Conservation (phyloP, 164 flowering plant species). For the Sextonia rubra region DNA sequence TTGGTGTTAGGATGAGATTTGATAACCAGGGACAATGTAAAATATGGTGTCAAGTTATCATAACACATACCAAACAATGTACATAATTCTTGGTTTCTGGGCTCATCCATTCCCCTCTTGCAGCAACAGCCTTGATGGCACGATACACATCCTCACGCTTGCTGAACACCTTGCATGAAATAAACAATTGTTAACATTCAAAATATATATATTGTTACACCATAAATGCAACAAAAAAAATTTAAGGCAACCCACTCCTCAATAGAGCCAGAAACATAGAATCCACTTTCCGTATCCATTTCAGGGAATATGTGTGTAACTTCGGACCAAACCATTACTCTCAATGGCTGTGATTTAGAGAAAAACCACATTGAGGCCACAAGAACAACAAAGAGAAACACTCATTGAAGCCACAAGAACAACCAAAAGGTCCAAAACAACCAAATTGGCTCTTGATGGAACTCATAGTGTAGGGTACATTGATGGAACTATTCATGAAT, state of each 20-base stretch:
- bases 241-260: background rate
- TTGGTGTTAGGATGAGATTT: too few species aligned
- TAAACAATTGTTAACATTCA: slow-evolving; percentile 19
- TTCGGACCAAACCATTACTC: background rate
- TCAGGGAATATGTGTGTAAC: background rate
- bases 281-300: background rate
- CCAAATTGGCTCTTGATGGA: too few species aligned
- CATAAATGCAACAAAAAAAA: background rate
- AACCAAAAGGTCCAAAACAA: too few species aligned
- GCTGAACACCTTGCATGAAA: slow-evolving; percentile 52
- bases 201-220: too few species aligned
- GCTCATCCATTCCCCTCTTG: slow-evolving; percentile 62
- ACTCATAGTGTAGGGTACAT: too few species aligned
- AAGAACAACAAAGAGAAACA: too few species aligned
- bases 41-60: background rate
- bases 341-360: background rate
- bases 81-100: slow-evolving; percentile 52
- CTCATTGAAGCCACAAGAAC: too few species aligned
- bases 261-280: background rate
- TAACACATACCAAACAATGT: slow-evolving; percentile 49
- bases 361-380: background rate
- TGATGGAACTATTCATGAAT: too few species aligned
- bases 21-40: too few species aligned
- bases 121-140: slow-evolving; percentile 65
- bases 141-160: slow-evolving; percentile 89